A percentile compares a stretch with the other conserved stretches of the same genome.
Evolutionary conservation across 441 rosid species (phyloP).

Genomic region (Biscutella laevigata): DNA sequence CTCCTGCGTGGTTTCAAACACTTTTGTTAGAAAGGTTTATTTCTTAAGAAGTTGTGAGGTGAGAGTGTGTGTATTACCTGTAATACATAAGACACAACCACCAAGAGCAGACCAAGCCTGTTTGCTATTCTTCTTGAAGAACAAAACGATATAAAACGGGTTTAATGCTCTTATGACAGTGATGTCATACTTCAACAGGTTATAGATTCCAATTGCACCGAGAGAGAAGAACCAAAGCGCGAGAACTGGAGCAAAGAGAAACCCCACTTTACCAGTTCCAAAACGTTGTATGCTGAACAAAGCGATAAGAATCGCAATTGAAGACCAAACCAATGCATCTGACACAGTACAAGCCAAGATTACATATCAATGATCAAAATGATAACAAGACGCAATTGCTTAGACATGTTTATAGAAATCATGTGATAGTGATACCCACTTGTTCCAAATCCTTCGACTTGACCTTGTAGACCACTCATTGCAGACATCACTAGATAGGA

Average conservation of each 20-base stretch:
- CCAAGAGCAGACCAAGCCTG: slow-evolving; percentile 94
- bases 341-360: slow-evolving; percentile 18
- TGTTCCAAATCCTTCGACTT: slow-evolving; percentile 65
- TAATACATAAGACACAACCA: slow-evolving; percentile 88
- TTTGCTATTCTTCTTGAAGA: slow-evolving; percentile 70
- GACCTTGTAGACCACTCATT: slow-evolving; percentile 81
- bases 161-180: slow-evolving; percentile 73
- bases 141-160: slow-evolving; percentile 66
- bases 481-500: slow-evolving; percentile 88
- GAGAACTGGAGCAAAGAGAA: slow-evolving; percentile 78
- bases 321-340: slow-evolving; percentile 68
- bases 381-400: not conserved
- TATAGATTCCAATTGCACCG: slow-evolving; percentile 75
- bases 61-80: slow-evolving; percentile 38
- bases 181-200: slow-evolving; percentile 49
- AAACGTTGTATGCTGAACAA: slow-evolving; percentile 84
- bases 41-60: not conserved
- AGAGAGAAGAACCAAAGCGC: slow-evolving; percentile 87
- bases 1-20: slow-evolving; percentile 43
- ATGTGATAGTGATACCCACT: slow-evolving; percentile 36
- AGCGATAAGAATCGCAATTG: slow-evolving; percentile 53
- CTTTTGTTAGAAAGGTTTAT: not conserved
- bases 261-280: slow-evolving; percentile 87
- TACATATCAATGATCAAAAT: not conserved
- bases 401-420: not conserved